A percentile compares a stretch with the other conserved stretches of the same genome.
Evolutionary conservation across 2,329 filamentous ascomycete species (phyloP).

Genomic region (Clarireedia sp.): DNA sequence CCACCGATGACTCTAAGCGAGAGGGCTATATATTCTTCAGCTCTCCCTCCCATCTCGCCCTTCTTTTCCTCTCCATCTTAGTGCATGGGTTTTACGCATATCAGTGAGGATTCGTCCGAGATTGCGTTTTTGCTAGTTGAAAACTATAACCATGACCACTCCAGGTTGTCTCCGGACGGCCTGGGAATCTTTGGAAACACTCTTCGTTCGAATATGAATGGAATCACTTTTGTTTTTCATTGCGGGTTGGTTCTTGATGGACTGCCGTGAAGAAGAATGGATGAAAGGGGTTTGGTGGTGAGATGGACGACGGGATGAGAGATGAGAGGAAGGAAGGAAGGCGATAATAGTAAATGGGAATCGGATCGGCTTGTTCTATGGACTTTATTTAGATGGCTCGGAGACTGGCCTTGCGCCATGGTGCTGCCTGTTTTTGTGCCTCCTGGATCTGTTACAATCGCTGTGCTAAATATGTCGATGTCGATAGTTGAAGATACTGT

Average conservation of each 20-base stretch:
- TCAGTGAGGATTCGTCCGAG: slow-evolving; percentile 85
- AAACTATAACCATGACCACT: slow-evolving; percentile 59
- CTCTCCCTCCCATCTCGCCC: slow-evolving; percentile 5
- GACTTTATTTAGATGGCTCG: background rate
- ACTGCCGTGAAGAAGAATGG: slow-evolving; percentile 43
- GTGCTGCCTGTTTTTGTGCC: no score
- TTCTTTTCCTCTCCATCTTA: slow-evolving; percentile 44
- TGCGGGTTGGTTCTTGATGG: slow-evolving; percentile 36
- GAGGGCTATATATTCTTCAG: slow-evolving; percentile 2
- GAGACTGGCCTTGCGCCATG: no score
- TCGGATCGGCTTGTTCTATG: background rate
- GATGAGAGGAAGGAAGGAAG: no score
- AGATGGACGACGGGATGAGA: background rate
- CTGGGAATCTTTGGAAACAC: slow-evolving; percentile 69
- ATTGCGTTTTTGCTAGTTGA: slow-evolving; percentile 73
- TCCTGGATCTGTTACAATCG: no score
- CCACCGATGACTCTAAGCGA: background rate
- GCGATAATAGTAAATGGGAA: background rate
- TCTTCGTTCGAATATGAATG: slow-evolving; percentile 16
- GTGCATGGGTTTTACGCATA: slow-evolving; percentile 53
- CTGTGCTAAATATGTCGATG: no score
- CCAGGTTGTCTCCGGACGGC: slow-evolving; percentile 57
- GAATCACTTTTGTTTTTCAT: slow-evolving; percentile 41
- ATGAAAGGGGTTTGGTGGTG: background rate
- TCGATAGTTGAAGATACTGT: no score